These are phyloP conservation scores for Cystoderma amianthinum DNA, from an alignment of 768 basidiomycete genomes.

Conservation along the genomic window DNA sequence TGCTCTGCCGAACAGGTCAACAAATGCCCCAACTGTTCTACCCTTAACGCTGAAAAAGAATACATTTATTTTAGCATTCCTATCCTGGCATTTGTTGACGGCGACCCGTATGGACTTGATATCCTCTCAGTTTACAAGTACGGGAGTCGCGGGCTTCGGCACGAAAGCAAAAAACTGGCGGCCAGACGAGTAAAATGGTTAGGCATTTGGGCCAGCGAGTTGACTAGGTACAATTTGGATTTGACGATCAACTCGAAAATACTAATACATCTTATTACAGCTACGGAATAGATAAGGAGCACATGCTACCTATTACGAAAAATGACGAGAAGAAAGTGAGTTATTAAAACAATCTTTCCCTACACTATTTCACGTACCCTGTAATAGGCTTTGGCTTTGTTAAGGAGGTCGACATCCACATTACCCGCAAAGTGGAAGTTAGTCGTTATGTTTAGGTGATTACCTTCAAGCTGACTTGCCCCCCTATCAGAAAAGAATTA, in stretches of 20 bases:
- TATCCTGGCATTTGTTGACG: slow-evolving; percentile 78
- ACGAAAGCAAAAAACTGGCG: slow-evolving; percentile 65
- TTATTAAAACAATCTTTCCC: not conserved
- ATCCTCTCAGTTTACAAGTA: slow-evolving; percentile 85
- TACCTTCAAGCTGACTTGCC: too few relatives aligned
- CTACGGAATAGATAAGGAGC: slow-evolving; percentile 50
- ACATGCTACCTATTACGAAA: slow-evolving; percentile 60
- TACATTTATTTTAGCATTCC: slow-evolving; percentile 47
- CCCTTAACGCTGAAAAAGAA: not conserved
- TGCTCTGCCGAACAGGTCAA: slow-evolving; percentile 52
- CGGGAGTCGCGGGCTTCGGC: slow-evolving; percentile 66
- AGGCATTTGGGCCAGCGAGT: slow-evolving; percentile 68
- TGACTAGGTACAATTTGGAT: slow-evolving; percentile 40
- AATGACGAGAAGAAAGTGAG: slow-evolving; percentile 73
- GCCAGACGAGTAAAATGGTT: slow-evolving; percentile 72
- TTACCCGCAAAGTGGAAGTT: slow-evolving; percentile 69
- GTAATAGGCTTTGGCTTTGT: slow-evolving; percentile 56
- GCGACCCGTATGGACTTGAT: slow-evolving; percentile 88
- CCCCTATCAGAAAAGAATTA: slow-evolving; percentile 62
- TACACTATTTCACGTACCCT: not conserved
- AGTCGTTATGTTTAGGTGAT: too few relatives aligned
- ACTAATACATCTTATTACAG: slow-evolving; percentile 24
- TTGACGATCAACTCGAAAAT: not conserved
- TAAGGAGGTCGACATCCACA: slow-evolving; percentile 28
- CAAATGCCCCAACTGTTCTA: not conserved